phyloP scores from a whole-genome alignment of 768 basidiomycete species.

The Leccinum sublutescens region DNA sequence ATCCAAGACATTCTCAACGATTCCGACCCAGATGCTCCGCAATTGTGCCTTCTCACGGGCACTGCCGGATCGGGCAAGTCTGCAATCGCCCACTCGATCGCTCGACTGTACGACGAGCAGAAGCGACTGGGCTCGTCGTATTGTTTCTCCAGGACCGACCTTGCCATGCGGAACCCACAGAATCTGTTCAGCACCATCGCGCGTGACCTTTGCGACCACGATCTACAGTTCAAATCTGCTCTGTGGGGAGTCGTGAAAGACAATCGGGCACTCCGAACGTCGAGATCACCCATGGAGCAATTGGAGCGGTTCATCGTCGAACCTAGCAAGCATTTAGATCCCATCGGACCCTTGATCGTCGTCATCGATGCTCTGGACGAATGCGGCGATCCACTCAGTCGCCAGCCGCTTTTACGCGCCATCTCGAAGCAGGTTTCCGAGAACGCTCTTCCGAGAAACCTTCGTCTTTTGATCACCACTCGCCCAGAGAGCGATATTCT shows the following conservation, averaged over 20 bases:
- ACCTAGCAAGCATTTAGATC: neutral
- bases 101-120: neutral
- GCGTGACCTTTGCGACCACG: neutral
- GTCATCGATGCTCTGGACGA: neutral
- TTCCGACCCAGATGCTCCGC: neutral
- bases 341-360: neutral
- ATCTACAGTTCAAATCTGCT: neutral
- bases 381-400: neutral
- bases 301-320: neutral
- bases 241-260: neutral
- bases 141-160: neutral
- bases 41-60: neutral
- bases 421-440: neutral
- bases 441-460: neutral
- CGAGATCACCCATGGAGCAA: neutral
- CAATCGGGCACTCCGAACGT: neutral
- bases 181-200: neutral
- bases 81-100: neutral
- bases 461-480: neutral
- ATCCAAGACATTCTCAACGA: neutral
- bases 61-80: neutral
- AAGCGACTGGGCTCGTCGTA: neutral
- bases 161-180: neutral
- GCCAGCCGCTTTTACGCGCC: neutral
- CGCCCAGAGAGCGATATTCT: neutral